phyloP scores from a whole-genome alignment of 2,329 filamentous ascomycete genomes.

The Aurifilum marmelostoma region DNA sequence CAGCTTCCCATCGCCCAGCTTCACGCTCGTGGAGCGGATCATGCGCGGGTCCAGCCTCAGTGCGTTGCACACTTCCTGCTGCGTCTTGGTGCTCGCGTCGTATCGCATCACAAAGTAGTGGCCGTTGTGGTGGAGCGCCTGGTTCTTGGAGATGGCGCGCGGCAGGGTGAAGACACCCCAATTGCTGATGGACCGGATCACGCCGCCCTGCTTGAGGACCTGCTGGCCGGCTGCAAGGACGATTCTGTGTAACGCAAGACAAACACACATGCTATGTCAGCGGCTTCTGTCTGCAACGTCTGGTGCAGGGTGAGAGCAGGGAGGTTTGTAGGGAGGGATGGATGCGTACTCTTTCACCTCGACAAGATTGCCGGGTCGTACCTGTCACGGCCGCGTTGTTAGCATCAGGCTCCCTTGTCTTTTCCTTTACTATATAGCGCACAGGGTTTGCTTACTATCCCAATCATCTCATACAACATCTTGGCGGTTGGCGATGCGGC shows the following conservation, averaged over 20 bases:
- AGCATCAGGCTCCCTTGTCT: neutral
- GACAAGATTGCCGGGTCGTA: constrained; percentile 84
- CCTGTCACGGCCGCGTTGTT: constrained; percentile 54
- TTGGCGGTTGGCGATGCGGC: constrained; percentile 37
- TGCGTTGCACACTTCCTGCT: constrained; percentile 74
- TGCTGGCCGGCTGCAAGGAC: constrained; percentile 81
- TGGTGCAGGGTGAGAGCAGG: constrained; percentile 17
- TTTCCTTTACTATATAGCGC: neutral
- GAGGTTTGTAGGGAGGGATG: constrained; percentile 18
- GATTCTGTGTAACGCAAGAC: constrained; percentile 62
- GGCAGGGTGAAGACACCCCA: constrained; percentile 94
- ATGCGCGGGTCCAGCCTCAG: constrained; percentile 86
- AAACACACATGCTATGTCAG: constrained; percentile 6
- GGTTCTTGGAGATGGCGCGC: constrained; percentile 75
- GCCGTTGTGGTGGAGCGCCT: constrained; percentile 79
- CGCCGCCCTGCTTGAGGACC: constrained; percentile 81
- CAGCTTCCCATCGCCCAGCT: constrained; percentile 85
- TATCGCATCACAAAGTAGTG: constrained; percentile 99
- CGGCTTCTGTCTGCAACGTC: neutral
- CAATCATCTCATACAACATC: constrained; percentile 98
- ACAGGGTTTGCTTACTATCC: constrained; percentile 68
- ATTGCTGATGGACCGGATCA: constrained; percentile 90
- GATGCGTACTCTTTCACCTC: constrained; percentile 89
- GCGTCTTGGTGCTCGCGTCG: constrained; percentile 74
- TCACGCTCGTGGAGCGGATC: constrained; percentile 85